phyloP scores from a whole-genome alignment of 2,329 filamentous ascomycete species.

The Ambrosiella beaveri region DNA sequence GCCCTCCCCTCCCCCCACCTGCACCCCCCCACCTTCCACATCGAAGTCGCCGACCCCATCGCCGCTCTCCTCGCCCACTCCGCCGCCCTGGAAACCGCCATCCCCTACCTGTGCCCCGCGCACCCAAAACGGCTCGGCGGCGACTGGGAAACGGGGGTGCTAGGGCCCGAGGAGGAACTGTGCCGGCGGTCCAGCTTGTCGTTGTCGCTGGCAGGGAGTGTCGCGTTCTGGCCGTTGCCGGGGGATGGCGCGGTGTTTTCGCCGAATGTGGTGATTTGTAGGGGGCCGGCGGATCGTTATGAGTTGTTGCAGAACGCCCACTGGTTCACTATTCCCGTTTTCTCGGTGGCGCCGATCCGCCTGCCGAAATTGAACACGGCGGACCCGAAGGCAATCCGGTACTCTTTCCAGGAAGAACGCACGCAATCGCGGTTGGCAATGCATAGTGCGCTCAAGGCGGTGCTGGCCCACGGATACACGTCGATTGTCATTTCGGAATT shows the following conservation, averaged over 20 bases:
- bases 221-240: constrained; percentile 46
- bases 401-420: constrained; percentile 54
- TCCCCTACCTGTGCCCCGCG: constrained; percentile 55
- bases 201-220: constrained; percentile 41
- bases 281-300: constrained; percentile 50
- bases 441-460: constrained; percentile 51
- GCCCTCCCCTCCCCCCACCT: neutral
- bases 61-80: constrained; percentile 42
- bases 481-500: constrained; percentile 47
- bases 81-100: constrained; percentile 24
- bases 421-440: constrained; percentile 60
- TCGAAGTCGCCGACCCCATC: constrained; percentile 41
- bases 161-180: constrained; percentile 44
- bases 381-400: constrained; percentile 38
- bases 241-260: constrained; percentile 54
- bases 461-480: constrained; percentile 39
- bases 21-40: constrained; percentile 12
- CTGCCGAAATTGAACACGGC: constrained; percentile 44
- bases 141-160: constrained; percentile 54
- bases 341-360: constrained; percentile 54
- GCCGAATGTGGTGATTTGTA: constrained; percentile 53
- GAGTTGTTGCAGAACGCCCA: constrained; percentile 32
- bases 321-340: constrained; percentile 48
- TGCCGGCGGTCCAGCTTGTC: constrained; percentile 59
- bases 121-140: constrained; percentile 62